A percentile compares a stretch with the other conserved stretches of the same genome.
Evolutionary conservation across 176 grass and related monocot species (phyloP).

Genomic region (Ananas comosus): DNA sequence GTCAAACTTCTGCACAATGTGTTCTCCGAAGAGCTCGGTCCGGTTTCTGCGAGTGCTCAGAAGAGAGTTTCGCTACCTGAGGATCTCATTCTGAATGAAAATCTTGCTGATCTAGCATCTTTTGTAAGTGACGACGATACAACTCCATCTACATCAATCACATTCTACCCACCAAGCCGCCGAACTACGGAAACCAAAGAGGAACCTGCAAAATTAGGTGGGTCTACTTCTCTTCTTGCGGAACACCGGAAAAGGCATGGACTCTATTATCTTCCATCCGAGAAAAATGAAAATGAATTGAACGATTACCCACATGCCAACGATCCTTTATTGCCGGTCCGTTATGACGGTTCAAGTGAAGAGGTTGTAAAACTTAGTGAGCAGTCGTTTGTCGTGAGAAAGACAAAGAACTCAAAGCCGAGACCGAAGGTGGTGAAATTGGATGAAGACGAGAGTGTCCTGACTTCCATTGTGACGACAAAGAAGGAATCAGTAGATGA

Average conservation of each 20-base stretch:
- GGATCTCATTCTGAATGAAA: conserved; percentile 46
- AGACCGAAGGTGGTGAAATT: conserved; percentile 82
- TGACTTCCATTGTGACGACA: conserved; percentile 28
- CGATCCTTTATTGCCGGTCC: conserved; percentile 40
- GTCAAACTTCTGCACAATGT: conserved; percentile 41
- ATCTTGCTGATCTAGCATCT: conserved; percentile 38
- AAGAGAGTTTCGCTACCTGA: conserved; percentile 44
- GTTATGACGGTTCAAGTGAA: conserved; percentile 24
- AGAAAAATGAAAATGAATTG: conserved; percentile 38
- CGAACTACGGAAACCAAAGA: conserved; percentile 20
- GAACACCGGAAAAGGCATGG: conserved; percentile 83
- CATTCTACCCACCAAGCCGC: conserved; percentile 28
- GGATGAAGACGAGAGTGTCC: conserved; percentile 62
- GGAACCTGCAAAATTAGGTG: conserved; percentile 32
- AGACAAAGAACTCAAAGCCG: conserved; percentile 39
- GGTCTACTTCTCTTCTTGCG: conserved; percentile 46
- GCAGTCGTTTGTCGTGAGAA: conserved; percentile 31
- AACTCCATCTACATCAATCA: conserved; percentile 28
- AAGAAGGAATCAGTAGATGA: conserved; percentile 33
- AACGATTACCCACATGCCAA: conserved; percentile 62
- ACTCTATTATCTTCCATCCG: conserved; percentile 68
- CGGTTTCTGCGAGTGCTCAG: conserved; percentile 67
- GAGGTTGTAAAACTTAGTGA: conserved; percentile 27
- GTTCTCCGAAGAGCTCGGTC: conserved; percentile 75
- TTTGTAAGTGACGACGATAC: conserved; percentile 42